Evolutionary conservation across 179 eudicot species (phyloP).

Genomic region (Camellia oleifera): DNA sequence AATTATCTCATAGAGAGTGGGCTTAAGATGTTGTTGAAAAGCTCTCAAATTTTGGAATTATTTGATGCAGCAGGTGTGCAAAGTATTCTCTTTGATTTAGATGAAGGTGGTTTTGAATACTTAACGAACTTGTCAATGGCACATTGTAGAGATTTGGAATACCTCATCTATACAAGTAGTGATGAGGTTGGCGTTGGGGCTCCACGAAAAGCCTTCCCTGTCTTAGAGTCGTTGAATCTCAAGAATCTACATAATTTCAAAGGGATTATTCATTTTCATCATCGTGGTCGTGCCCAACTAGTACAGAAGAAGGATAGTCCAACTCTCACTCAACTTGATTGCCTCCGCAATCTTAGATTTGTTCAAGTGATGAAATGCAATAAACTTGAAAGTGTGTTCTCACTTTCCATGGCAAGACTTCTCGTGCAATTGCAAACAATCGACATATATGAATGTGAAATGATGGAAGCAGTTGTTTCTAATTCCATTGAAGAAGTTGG

Average conservation of each 20-base stretch:
- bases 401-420: not conserved
- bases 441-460: not conserved
- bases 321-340: not conserved
- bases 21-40: slow-evolving; percentile 8
- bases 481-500: too few relatives aligned
- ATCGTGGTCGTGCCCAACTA: too few relatives aligned
- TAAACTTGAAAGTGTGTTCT: not conserved
- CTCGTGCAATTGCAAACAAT: slow-evolving; percentile 1
- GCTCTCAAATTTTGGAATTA: slow-evolving; percentile 7
- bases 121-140: slow-evolving; percentile 1
- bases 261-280: too few relatives aligned
- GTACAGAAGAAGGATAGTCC: not conserved
- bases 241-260: not conserved
- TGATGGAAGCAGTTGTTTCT: not conserved
- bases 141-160: slow-evolving; percentile 15
- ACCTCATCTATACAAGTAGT: not conserved
- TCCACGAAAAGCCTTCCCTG: not conserved
- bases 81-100: slow-evolving; percentile 14
- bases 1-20: not conserved
- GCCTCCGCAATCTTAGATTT: not conserved
- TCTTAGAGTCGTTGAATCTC: not conserved
- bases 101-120: slow-evolving; percentile 11
- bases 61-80: not conserved
- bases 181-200: not conserved
- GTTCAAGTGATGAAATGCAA: not conserved